phyloP scores from a whole-genome alignment of 768 basidiomycete genomes.

The Agrocybe pediades region DNA sequence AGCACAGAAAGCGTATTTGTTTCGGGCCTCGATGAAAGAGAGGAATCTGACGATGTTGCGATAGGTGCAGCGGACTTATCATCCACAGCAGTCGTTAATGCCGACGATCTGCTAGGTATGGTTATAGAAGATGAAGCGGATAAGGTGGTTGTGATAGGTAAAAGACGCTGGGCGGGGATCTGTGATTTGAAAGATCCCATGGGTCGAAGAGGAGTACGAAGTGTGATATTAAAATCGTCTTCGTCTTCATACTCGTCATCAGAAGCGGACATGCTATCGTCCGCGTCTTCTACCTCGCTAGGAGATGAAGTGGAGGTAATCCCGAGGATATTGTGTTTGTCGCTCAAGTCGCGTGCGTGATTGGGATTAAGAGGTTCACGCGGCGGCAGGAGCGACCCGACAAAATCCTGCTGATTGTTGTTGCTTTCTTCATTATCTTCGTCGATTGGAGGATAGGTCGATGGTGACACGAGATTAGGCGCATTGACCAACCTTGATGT shows the following conservation, averaged over 20 bases:
- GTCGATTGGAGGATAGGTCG: conserved; percentile 32
- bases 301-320: conserved; percentile 30
- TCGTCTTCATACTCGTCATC: conserved; percentile 48
- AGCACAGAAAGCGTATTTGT: conserved; percentile 35
- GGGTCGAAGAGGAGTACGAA: conserved; percentile 58
- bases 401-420: conserved; percentile 63
- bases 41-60: conserved; percentile 44
- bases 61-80: conserved; percentile 39
- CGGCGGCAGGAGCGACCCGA: conserved; percentile 65
- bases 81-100: conserved; percentile 36
- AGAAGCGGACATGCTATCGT: conserved; percentile 29
- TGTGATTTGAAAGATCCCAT: conserved; percentile 24
- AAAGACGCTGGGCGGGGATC: conserved; percentile 15
- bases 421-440: conserved; percentile 32
- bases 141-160: conserved; percentile 14
- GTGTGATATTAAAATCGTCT: conserved; percentile 66
- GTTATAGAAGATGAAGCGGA: conserved; percentile 22
- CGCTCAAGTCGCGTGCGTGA: conserved; percentile 65
- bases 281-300: conserved; percentile 28
- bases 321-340: conserved; percentile 41
- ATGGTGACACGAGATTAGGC: conserved; percentile 18
- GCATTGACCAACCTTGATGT: conserved; percentile 31
- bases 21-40: conserved; percentile 30
- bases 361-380: conserved; percentile 61
- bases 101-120: conserved; percentile 33